Base-by-base conservation (phyloP, 163 green algal genomes). In the Scenedesmus sp. region DNA sequence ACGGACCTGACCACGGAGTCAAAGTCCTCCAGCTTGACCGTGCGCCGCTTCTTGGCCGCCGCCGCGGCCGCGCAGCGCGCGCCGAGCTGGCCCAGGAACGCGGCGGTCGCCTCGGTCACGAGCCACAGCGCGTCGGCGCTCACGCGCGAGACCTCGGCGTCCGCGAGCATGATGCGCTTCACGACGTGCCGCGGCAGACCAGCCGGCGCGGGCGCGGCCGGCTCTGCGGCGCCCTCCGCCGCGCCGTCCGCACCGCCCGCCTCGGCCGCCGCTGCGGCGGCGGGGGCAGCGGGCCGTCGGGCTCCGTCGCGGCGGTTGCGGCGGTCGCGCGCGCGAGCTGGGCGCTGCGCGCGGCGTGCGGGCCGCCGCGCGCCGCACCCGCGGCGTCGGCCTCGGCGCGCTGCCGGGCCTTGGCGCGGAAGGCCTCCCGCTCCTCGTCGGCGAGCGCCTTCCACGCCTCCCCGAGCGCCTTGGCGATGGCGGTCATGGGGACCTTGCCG, bases 61-160 rank as follows among this genome's bases (percentile, higher is more conserved):
- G 64, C 75, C 34, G 56, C 63, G n/a, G 44, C 18, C 15, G 54
- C 56, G 2, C n/a, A 54, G 34, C 70, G 62, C 26, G 15, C 44
- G 28, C 64, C 75, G 9, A 83, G 50, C 56, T 56, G 53, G 26
- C 65, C 48, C 65, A 83, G 45, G 51, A 83, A 70, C 75, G 65
- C 28, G 39, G 45, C 39, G n/a, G 33, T 64, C 31, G 75, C 75
- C 34, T 69, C 56, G 45, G 10, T 29, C 29, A 71, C 29, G 36
- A 76, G 45, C 64, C 64, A 76, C 28, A 75, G 15, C 20, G 75
- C 75, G 26, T 83, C 75, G n/a, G 64, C 75, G 14, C 26, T 28
- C 15, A 69, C 75, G 14, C 75, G 75, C 56, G 69, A 42, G n/a
- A 83, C 64, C 13, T 83, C 75, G n/a, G 63, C 39, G 29, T 83